Evolutionary conservation across 2,329 filamentous ascomycete species (phyloP), one percentile per base, ranked within the genome.

Genomic region (Calonectria pseudoreteaudii): DNA sequence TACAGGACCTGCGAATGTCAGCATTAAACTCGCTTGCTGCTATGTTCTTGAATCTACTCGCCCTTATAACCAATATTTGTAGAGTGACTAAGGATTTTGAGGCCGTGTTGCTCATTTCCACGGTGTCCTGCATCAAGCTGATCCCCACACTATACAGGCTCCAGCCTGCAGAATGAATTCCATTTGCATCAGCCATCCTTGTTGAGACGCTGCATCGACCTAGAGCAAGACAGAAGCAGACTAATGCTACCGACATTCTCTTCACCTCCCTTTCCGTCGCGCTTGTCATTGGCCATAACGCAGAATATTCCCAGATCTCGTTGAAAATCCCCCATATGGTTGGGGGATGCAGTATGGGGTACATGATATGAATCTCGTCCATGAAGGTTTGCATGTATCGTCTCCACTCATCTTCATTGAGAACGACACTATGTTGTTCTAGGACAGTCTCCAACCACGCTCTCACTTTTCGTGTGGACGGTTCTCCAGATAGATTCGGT

Each of bases 151-250:
- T 75, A 18, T 77, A 72, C 41, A 77, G 47, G 26, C 65, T 77
- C 76, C 76, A 77, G 2, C 76, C 76, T 2, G 76, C 74, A 9
- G 76, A 77, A 10, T 73, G 49, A 8, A 77, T 70, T 0, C 74
- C 76, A 20, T 69, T 77, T 2, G 74, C 67, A 30, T 77, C 76
- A 1, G 56, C 68, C 38, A 73, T 75, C 28, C 73, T 77, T 23
- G 76, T 47, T 13, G 74, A 77, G 4, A 75, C 74, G 16, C 74
- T 75, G 36, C 76, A 77, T 26, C 76, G 66, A 6, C 76, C 76
- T 1, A 77, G 52, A 1, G 76, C 76, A n/a, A 77, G 66, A 10
- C 76, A 77, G 34, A 77, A 76, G 16, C 70, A 77, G 9, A 77
- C 68, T 34, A 77, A 34, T 3, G 76, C 74, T 11, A 76, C 66